Evolutionary conservation across 768 basidiomycete genomes (phyloP), one percentile per base, ranked within the genome.

Genomic region (Grammothele lineata): DNA sequence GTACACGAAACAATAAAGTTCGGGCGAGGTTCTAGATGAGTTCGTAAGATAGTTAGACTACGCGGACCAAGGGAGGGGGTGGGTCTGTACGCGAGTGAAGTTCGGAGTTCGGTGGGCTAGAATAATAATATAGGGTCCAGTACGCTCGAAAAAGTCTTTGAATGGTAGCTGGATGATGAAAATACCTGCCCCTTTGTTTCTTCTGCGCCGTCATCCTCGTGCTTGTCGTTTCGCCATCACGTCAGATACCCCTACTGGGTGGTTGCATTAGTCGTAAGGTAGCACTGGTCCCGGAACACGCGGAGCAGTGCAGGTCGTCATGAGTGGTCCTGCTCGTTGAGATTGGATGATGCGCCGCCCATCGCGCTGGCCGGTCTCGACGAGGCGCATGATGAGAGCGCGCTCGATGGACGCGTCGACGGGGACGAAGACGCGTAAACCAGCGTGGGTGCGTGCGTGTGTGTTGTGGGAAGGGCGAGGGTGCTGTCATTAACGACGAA

Each of bases 281-380:
- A 27, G 25, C 43, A 19, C 35, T 34, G 33, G 26, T 23, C 21
- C 33, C 19, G 15, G 15, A 22, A 26, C 15, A 18, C 21, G n/a
- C 10, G n/a, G 45, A 10, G 30, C 8, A n/a, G 22, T 17, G 6
- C 43, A 30, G 4, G 19, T n/a, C 41, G 43, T 54, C 48, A 54
- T 49, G 53, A 47, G 39, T 47, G 48, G 53, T 43, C 53, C 23
- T 42, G 48, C 42, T 49, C 48, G 21, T 46, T 42, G 7, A 53
- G 43, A 30, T 43, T 43, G 23, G 56, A 49, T 22, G 40, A 36
- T 14, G 52, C 51, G 32, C 53, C 44, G 26, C 51, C 54, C 49
- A 57, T 49, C 18, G 59, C 55, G 50, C 59, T 61, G 25, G 59
- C 36, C 27, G 59, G 57, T 22, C 59, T 48, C 19, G 58, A 53